Conservation (phyloP, 306 rosid genomes). For the Castanea crenata region DNA sequence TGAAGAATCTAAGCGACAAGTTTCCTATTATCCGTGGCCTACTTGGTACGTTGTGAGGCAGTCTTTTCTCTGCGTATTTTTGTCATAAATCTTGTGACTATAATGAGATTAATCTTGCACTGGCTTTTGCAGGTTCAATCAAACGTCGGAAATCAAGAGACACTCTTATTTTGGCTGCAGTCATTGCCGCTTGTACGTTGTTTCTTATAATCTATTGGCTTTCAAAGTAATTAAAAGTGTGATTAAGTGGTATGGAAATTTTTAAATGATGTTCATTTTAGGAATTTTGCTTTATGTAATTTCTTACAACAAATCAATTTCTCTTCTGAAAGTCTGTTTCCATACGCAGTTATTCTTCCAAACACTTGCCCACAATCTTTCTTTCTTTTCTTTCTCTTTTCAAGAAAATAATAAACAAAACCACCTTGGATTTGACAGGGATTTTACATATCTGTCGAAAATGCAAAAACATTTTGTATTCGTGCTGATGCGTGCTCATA, state of each 20-base stretch:
- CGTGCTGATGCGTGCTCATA: neutral
- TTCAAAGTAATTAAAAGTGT: constrained; percentile 57
- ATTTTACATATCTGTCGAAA: neutral
- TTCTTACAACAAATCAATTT: constrained; percentile 22
- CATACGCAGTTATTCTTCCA: neutral
- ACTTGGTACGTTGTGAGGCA: constrained; percentile 53
- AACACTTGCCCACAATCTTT: neutral
- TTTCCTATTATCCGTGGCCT: constrained; percentile 83
- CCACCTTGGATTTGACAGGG: neutral
- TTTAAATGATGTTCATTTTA: constrained; percentile 18
- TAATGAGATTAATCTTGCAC: constrained; percentile 13
- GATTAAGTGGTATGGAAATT: constrained; percentile 30
- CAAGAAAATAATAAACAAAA: neutral
- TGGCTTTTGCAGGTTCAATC: constrained; percentile 67
- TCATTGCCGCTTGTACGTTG: constrained; percentile 95
- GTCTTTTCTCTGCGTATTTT: neutral
- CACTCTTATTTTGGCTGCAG: constrained; percentile 82
- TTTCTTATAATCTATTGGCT: constrained; percentile 96
- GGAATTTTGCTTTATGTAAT: constrained; percentile 32
- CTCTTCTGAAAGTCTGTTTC: constrained; percentile 14
- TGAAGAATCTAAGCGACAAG: constrained; percentile 77
- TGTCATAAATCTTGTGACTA: neutral
- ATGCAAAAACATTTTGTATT: neutral
- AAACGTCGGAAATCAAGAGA: constrained; percentile 87
- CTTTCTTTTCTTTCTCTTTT: neutral